Evolutionary conservation across 2,329 filamentous ascomycete genomes (phyloP), one percentile per base, ranked within the genome.

Genomic region (Bisporella sp.): DNA sequence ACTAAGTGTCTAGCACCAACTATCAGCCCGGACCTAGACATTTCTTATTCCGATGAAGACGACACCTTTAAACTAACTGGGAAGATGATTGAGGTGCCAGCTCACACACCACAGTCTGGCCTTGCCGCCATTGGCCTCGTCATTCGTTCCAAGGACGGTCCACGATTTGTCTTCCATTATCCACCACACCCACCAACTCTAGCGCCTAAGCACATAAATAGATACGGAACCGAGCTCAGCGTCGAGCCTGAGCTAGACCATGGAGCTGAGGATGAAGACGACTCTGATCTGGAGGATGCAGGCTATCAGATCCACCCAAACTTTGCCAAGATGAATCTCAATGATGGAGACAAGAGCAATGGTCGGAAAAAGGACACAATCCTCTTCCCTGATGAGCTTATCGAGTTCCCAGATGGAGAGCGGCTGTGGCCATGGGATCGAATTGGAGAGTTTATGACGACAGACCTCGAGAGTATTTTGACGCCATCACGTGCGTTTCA

Each of bases 91-190:
- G 21, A 21, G 21, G 21, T 21, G 21, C 21, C 21, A 21, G 21
- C 21, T 21, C 21, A 21, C 21, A 21, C 21, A 21, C 21, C 21
- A 21, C 21, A 21, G 21, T 21, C 21, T 21, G 78, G 74, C 55
- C 73, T 84, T 45, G 67, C 62, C 42, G 60, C 59, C 11, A 56
- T 66, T 41, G 59, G 59, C 2, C 51, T 67, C 9, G 56, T 63
- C 13, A 62, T 66, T 39, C 57, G 86, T 57, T 87, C 86, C 33
- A 82, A 85, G 57, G 85, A 88, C 59, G 89, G 89, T 12, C 87
- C 89, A 31, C 81, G 83, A 56, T 85, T 93, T 61, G 85, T 93
- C 61, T 95, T 91, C 68, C 88, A 95, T 68, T 93, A 93, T 63
- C 89, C 89, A n/a, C 77, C 83, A 59, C 69, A 72, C 62, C 67